A percentile compares a stretch with the other conserved stretches of the same genome.
These are phyloP conservation scores for Kuraishia capsulata DNA, from an alignment of 805 yeast species.

Conservation along the genomic window DNA sequence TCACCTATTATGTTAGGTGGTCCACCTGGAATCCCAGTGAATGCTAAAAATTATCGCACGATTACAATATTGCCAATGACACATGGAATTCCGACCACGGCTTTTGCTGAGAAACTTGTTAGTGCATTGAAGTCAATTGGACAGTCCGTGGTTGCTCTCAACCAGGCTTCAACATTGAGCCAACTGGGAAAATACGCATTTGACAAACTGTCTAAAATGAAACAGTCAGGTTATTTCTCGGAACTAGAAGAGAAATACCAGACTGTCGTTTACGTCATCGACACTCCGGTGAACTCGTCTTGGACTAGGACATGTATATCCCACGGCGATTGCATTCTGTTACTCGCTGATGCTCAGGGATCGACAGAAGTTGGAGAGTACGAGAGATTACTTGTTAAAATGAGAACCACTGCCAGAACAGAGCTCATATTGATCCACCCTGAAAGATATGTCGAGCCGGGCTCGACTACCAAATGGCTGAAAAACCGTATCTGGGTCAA, in stretches of 20 bases:
- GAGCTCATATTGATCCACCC: slow-evolving; percentile 81
- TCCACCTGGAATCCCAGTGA: neutral
- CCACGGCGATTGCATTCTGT: slow-evolving; percentile 90
- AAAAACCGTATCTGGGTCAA: slow-evolving; percentile 85
- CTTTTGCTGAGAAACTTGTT: slow-evolving; percentile 69
- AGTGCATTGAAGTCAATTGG: slow-evolving; percentile 68
- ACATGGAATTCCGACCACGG: slow-evolving; percentile 75
- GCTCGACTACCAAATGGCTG: slow-evolving; percentile 79
- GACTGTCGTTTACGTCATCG: slow-evolving; percentile 84
- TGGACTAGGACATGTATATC: slow-evolving; percentile 93
- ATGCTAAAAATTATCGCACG: slow-evolving; percentile 56
- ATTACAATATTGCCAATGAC: slow-evolving; percentile 77
- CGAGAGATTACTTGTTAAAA: slow-evolving; percentile 64
- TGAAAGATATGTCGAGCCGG: slow-evolving; percentile 75
- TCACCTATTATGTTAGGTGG: neutral
- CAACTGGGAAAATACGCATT: slow-evolving; percentile 90
- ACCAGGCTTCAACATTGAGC: slow-evolving; percentile 69
- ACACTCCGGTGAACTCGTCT: slow-evolving; percentile 68
- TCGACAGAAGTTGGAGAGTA: slow-evolving; percentile 76
- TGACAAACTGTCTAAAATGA: slow-evolving; percentile 76
- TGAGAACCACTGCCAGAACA: slow-evolving; percentile 78
- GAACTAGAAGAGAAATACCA: slow-evolving; percentile 85
- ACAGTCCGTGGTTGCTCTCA: slow-evolving; percentile 65
- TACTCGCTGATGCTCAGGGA: slow-evolving; percentile 76
- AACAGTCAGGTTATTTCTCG: slow-evolving; percentile 82